phyloP scores from a whole-genome alignment of 2,329 filamentous ascomycete species.

The Nothophaeocryptopus gaeumannii region DNA sequence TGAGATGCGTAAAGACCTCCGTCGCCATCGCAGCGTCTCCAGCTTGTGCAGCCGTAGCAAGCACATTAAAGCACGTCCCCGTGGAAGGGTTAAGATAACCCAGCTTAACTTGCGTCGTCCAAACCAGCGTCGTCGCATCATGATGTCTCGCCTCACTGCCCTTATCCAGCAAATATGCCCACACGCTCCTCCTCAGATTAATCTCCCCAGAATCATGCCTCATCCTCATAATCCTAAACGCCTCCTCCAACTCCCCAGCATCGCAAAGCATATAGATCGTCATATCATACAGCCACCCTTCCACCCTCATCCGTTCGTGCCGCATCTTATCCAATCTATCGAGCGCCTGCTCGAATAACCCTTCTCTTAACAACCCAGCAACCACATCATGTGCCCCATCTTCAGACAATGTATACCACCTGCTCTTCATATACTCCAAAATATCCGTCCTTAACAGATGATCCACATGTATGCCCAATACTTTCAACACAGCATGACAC shows the following conservation, averaged over 20 bases:
- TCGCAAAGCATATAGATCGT: conserved; percentile 72
- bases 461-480: conserved; percentile 80
- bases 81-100: conserved; percentile 62
- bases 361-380: conserved; percentile 73
- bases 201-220: conserved; percentile 47
- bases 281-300: conserved; percentile 74
- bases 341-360: conserved; percentile 77
- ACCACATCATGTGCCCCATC: conserved; percentile 66
- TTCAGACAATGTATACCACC: conserved; percentile 65
- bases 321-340: conserved; percentile 66
- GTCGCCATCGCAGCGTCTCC: conserved; percentile 68
- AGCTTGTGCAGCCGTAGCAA: conserved; percentile 68
- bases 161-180: conserved; percentile 71
- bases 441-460: conserved; percentile 71
- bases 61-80: conserved; percentile 63
- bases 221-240: conserved; percentile 64
- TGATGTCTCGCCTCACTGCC: conserved; percentile 62
- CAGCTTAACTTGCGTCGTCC: conserved; percentile 63
- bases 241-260: conserved; percentile 72
- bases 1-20: conserved; percentile 66
- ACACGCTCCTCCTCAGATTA: conserved; percentile 56
- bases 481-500: conserved; percentile 70
- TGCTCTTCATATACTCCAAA: conserved; percentile 68
- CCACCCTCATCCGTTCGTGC: conserved; percentile 53
- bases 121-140: conserved; percentile 65